Evolutionary conservation across 768 basidiomycete genomes (phyloP), one percentile per base, ranked within the genome.

Genomic region (Gloeostereum incarnatum): DNA sequence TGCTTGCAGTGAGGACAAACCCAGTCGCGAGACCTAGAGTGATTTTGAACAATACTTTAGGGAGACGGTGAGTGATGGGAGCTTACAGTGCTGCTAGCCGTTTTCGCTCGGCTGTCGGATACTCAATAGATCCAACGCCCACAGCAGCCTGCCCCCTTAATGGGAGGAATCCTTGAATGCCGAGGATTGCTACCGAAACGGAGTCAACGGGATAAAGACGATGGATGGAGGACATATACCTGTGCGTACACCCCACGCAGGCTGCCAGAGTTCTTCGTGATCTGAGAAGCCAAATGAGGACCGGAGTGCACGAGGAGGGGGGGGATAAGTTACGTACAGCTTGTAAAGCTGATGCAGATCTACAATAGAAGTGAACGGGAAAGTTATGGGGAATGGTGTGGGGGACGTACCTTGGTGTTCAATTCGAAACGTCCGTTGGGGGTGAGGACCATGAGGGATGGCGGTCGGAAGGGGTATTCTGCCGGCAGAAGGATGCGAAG

Each of bases 201-300:
- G 34, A 14, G 21, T 16, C 11, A 23, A 16, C 27, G 26, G 11
- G 20, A 29, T 17, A 17, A 32, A 18, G 35, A 13, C 2, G 16
- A 17, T 9, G 30, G 4, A 34, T 33, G 3, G 35, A 17, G 9
- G 27, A 35, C 31, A 51, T 69, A 44, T 42, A 85, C 86, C 92
- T 40, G 93, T 98, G 45, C 94, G 75, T 14, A 98, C 87, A 39
- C 94, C 94, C 94, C 94, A 98, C 18, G 91, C 90, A 25, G 94
- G 94, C 58, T 97, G 92, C 94, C 94, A 98, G 22, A 88, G 69
- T 49, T 97, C 94, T 59, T 92, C 89, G 48, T 97, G 92, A 66
- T 94, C 85, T 89, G 49, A 29, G 42, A 27, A 26, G 3, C 9
- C 30, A n/a, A 14, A 16, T n/a, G 4, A 20, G 22, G 5, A 16